Conservation (phyloP, 306 rosid genomes). For the Canavalia ensiformis region DNA sequence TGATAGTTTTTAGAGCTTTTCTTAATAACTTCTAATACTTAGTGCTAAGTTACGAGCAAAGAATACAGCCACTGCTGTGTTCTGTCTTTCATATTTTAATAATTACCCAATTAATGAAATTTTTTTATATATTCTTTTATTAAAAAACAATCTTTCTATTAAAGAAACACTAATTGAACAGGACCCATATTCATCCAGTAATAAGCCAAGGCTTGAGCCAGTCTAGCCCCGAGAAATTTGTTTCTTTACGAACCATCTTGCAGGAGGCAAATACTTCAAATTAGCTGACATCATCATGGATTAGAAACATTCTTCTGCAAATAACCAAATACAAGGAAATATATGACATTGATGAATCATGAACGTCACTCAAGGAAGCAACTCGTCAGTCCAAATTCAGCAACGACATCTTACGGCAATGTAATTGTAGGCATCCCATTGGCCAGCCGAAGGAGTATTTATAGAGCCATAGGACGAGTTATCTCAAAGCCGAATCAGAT, state of each 20-base stretch:
- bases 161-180: not conserved
- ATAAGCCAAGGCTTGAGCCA: not conserved
- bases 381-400: slow-evolving; percentile 21
- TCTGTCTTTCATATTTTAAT: not conserved
- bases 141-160: no score
- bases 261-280: slow-evolving; percentile 32
- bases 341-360: not conserved
- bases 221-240: not conserved
- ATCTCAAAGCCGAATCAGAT: slow-evolving; percentile 27
- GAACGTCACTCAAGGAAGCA: not conserved
- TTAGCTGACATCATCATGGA: slow-evolving; percentile 13
- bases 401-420: no score
- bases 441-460: not conserved
- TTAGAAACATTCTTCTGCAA: not conserved
- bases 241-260: no score
- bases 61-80: not conserved
- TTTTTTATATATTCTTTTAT: no score
- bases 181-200: slow-evolving; percentile 21
- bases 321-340: slow-evolving; percentile 34
- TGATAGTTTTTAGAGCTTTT: not conserved
- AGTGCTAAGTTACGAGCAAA: not conserved
- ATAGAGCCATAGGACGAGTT: slow-evolving; percentile 15
- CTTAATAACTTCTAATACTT: not conserved
- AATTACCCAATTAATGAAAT: not conserved
- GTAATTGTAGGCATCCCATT: slow-evolving; percentile 17